Conservation (phyloP, 495 filamentous ascomycete genomes). For the Aspergillus diversus region DNA sequence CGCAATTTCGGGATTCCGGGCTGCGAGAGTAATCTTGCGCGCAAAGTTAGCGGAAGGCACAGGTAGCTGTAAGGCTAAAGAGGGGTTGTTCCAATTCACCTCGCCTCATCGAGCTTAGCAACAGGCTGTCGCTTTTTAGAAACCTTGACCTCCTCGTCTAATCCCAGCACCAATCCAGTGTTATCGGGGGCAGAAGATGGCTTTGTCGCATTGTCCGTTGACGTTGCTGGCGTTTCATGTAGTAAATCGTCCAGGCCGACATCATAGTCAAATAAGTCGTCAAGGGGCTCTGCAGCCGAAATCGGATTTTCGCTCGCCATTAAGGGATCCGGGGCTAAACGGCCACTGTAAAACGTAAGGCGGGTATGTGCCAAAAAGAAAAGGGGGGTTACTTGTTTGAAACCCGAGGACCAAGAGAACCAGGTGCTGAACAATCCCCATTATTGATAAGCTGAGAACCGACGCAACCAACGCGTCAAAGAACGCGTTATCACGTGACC, state of each 20-base stretch:
- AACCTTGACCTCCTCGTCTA: conserved; percentile 86
- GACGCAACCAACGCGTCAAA: background rate
- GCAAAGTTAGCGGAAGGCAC: background rate
- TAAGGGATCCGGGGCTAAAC: background rate
- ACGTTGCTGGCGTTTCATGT: conserved; percentile 40
- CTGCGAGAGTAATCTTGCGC: conserved; percentile 69
- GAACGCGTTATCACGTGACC: background rate
- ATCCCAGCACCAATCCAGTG: conserved; percentile 56
- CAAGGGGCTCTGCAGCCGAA: conserved; percentile 40
- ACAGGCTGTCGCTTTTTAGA: conserved; percentile 71
- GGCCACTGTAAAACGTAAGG: background rate
- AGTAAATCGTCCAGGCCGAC: conserved; percentile 57
- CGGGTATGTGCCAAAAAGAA: background rate
- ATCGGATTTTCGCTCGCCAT: conserved; percentile 20
- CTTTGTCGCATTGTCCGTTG: conserved; percentile 30
- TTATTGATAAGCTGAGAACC: background rate
- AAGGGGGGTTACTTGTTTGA: background rate
- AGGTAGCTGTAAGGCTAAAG: background rate
- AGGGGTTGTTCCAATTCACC: conserved; percentile 50
- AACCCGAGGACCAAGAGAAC: too few species aligned
- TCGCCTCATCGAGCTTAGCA: conserved; percentile 83
- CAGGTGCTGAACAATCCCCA: too few species aligned
- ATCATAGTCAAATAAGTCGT: conserved; percentile 76
- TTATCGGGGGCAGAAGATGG: conserved; percentile 36
- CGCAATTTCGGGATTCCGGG: conserved; percentile 83